A percentile compares a stretch with the other conserved stretches of the same genome.
These are phyloP conservation scores for Lipomyces spencermartinsiae DNA, from an alignment of 805 yeast genomes.

Conservation along the genomic window DNA sequence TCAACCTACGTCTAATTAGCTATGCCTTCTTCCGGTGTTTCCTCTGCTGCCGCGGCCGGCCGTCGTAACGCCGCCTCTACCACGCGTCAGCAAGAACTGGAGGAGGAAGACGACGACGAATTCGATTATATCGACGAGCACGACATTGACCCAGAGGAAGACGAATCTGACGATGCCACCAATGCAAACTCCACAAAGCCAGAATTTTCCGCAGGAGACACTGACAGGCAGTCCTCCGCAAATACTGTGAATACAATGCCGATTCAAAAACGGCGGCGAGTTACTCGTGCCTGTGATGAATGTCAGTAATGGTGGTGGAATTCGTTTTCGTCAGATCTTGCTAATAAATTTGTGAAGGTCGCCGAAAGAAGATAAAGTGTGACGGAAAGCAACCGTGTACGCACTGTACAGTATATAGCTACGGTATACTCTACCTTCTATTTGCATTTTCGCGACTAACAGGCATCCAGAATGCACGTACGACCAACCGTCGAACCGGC, in stretches of 20 bases:
- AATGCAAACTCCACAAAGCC: background rate
- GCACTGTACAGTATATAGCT: constrained; percentile 85
- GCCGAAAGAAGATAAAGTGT: constrained; percentile 78
- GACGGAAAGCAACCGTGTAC: constrained; percentile 81
- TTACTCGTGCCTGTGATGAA: constrained; percentile 75
- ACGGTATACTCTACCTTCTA: constrained; percentile 47
- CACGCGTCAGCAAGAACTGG: background rate
- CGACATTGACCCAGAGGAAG: constrained; percentile 22
- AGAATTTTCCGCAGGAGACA: background rate
- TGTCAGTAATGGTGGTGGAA: constrained; percentile 49
- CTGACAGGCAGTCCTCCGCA: background rate
- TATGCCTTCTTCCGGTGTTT: background rate
- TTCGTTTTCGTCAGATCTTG: background rate
- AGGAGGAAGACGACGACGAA: constrained; percentile 15
- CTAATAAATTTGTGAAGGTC: constrained; percentile 39
- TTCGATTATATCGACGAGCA: constrained; percentile 4
- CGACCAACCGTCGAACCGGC: constrained; percentile 73
- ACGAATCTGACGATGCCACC: background rate
- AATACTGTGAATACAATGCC: constrained; percentile 11
- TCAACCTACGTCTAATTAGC: background rate
- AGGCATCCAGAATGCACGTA: constrained; percentile 65
- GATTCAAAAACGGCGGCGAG: constrained; percentile 63
- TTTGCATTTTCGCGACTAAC: background rate
- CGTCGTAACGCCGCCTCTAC: background rate
- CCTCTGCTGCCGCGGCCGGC: background rate